Evolutionary conservation across 2,329 filamentous ascomycete species (phyloP).

Genomic region (Annulohypoxylon truncatum): DNA sequence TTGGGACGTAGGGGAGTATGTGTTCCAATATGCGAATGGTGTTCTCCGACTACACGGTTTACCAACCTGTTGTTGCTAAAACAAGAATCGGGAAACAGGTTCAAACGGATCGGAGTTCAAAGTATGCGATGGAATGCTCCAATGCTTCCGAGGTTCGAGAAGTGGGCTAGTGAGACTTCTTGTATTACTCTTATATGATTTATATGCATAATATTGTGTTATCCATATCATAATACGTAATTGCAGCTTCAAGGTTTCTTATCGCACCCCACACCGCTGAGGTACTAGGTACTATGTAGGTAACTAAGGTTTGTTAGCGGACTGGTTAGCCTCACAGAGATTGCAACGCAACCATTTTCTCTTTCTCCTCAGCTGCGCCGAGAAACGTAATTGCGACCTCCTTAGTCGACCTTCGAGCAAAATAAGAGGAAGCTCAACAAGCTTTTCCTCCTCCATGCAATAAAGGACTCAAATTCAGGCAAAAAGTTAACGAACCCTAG

Average conservation of each 20-base stretch:
- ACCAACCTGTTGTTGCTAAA: not conserved
- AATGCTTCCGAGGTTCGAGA: not conserved
- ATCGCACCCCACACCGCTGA: slow-evolving; percentile 6
- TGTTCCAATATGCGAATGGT: not conserved
- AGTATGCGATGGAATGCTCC: too few species aligned
- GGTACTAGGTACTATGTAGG: too few species aligned
- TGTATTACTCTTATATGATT: not conserved
- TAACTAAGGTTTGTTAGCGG: not conserved
- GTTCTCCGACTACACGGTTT: not conserved
- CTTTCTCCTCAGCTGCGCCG: slow-evolving; percentile 27
- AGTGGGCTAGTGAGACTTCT: not conserved
- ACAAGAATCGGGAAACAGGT: not conserved
- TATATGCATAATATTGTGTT: not conserved
- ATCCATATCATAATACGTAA: not conserved
- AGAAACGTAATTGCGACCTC: slow-evolving; percentile 17
- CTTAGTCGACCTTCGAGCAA: slow-evolving; percentile 1
- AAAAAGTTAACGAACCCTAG: not conserved
- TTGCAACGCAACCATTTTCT: slow-evolving; percentile 7
- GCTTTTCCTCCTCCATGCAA: not conserved
- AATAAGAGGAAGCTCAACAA: not conserved
- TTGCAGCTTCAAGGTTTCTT: slow-evolving; percentile 3
- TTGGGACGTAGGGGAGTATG: not conserved
- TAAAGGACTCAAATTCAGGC: not conserved
- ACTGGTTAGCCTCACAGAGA: slow-evolving; percentile 8
- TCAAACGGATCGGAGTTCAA: not conserved